A percentile compares a stretch with the other conserved stretches of the same genome.
phyloP scores from a whole-genome alignment of 2,329 filamentous ascomycete genomes.

The Ceratocystis diversiconidia region DNA sequence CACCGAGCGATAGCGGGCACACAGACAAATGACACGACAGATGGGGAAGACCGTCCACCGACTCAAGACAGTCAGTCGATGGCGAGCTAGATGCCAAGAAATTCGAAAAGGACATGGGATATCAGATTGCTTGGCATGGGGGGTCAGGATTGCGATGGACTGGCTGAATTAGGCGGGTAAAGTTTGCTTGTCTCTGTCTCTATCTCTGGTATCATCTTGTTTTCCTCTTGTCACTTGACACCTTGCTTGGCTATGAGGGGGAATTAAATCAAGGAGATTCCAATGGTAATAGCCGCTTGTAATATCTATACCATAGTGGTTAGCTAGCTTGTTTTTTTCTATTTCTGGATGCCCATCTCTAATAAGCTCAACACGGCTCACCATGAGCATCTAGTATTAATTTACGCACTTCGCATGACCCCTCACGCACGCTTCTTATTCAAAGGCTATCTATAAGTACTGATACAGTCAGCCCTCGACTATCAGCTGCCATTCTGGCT shows the following conservation, averaged over 20 bases:
- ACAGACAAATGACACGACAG: background rate
- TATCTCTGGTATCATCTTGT: no score
- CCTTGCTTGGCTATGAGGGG: no score
- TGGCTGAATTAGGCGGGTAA: no score
- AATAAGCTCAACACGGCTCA: background rate
- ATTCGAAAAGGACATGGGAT: background rate
- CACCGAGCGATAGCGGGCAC: background rate
- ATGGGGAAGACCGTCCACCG: background rate
- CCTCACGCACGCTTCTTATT: background rate
- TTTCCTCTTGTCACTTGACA: no score
- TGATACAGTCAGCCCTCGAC: background rate
- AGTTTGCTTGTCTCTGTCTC: no score
- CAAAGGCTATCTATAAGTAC: conserved; percentile 6
- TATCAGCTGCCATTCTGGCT: no score
- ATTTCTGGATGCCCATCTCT: background rate
- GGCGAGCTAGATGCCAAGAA: conserved; percentile 4
- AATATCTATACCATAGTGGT: no score
- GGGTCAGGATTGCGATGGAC: background rate
- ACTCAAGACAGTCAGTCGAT: background rate
- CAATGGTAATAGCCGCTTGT: no score
- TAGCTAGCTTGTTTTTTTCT: no score
- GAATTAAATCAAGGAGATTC: no score
- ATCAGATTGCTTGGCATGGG: conserved; percentile 4
- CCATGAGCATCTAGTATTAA: background rate
- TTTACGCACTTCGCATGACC: background rate